Conservation (phyloP, 2,329 filamentous ascomycete species). For the Helotiales sp. region DNA sequence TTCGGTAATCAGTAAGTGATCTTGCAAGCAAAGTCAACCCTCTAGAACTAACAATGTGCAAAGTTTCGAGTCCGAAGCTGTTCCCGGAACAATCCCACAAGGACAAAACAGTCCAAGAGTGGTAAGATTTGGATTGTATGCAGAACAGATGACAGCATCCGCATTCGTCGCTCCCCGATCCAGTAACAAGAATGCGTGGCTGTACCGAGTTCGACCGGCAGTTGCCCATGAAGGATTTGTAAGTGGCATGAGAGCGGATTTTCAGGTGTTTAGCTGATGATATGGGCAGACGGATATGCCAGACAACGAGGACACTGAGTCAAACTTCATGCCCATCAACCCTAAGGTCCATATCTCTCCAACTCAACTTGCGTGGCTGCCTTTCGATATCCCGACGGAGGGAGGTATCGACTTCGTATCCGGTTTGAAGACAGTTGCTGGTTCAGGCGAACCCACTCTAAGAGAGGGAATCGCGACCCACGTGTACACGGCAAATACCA, state of each 20-base stretch:
- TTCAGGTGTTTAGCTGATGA: slow-evolving; percentile 39
- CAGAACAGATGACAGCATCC: slow-evolving; percentile 52
- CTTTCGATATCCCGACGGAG: slow-evolving; percentile 45
- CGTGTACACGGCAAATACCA: slow-evolving; percentile 53
- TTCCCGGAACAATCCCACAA: slow-evolving; percentile 50
- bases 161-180: slow-evolving; percentile 50
- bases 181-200: slow-evolving; percentile 46
- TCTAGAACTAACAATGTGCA: slow-evolving; percentile 41
- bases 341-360: slow-evolving; percentile 51
- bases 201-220: slow-evolving; percentile 51
- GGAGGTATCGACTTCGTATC: slow-evolving; percentile 49
- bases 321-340: slow-evolving; percentile 54
- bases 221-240: slow-evolving; percentile 46
- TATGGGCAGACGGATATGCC: slow-evolving; percentile 40
- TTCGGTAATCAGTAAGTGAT: slow-evolving; percentile 50
- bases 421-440: slow-evolving; percentile 55
- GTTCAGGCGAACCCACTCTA: slow-evolving; percentile 55
- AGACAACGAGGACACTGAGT: slow-evolving; percentile 46
- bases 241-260: neutral
- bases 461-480: slow-evolving; percentile 56
- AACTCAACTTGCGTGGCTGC: slow-evolving; percentile 55
- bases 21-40: neutral
- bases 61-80: slow-evolving; percentile 47
- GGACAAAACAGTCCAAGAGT: slow-evolving; percentile 50
- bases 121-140: slow-evolving; percentile 50